A percentile compares a stretch with the other conserved stretches of the same genome.
Conservation (phyloP, 257 asterid species). For the Craterostigma plantagineum region DNA sequence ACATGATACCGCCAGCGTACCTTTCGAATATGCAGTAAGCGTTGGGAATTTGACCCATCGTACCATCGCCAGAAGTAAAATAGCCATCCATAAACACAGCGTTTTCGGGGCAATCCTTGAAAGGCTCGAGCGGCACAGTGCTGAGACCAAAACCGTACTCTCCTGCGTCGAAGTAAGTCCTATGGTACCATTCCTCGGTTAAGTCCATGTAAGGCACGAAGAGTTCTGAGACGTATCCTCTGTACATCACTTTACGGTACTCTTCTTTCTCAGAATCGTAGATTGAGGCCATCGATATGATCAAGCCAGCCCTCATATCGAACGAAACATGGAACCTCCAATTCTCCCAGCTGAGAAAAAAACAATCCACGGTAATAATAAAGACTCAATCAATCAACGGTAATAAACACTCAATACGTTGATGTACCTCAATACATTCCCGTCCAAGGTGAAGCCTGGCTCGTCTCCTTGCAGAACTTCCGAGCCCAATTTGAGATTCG, state of each 20-base stretch:
- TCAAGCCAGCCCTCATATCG: slow-evolving; percentile 56
- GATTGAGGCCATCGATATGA: slow-evolving; percentile 44
- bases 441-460: too few relatives aligned
- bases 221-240: slow-evolving; percentile 55
- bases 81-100: slow-evolving; percentile 46
- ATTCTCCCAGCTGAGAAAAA: slow-evolving; percentile 35
- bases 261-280: slow-evolving; percentile 26
- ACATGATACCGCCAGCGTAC: slow-evolving; percentile 38
- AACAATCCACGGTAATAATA: too few relatives aligned
- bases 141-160: slow-evolving; percentile 40
- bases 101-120: slow-evolving; percentile 42
- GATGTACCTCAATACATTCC: too few relatives aligned
- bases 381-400: too few relatives aligned
- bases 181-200: slow-evolving; percentile 48
- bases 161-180: slow-evolving; percentile 53
- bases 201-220: slow-evolving; percentile 74
- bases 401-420: too few relatives aligned
- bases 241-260: slow-evolving; percentile 42
- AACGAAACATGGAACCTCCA: slow-evolving; percentile 49
- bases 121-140: slow-evolving; percentile 37
- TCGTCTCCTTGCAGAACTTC: too few relatives aligned
- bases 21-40: slow-evolving; percentile 38
- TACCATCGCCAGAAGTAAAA: slow-evolving; percentile 25
- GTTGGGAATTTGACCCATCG: slow-evolving; percentile 17
- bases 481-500: too few relatives aligned